Conservation (phyloP, 2,329 filamentous ascomycete species). For the Botrytis byssoidea region DNA sequence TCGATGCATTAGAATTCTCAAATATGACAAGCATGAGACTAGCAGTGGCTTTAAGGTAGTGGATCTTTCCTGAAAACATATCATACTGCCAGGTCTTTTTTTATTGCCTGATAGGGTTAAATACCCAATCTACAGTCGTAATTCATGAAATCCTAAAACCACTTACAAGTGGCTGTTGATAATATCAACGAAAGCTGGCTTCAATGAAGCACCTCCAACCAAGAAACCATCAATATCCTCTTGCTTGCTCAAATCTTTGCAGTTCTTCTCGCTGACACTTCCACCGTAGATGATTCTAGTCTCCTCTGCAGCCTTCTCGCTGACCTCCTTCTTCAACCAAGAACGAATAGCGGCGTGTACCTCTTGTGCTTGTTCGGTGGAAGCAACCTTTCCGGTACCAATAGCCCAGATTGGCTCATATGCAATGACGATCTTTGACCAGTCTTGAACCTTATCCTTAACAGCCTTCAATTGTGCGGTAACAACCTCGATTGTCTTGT, state of each 20-base stretch:
- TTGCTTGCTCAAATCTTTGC: conserved; percentile 86
- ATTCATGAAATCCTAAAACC: conserved; percentile 23
- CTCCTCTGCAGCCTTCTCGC: conserved; percentile 72
- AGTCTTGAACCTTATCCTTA: conserved; percentile 75
- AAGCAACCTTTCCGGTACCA: conserved; percentile 91
- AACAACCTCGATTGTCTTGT: conserved; percentile 82
- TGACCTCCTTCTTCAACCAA: conserved; percentile 80
- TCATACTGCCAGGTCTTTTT: conserved; percentile 4
- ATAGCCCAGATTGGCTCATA: conserved; percentile 99
- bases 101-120: background rate
- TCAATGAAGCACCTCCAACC: conserved; percentile 92
- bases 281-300: conserved; percentile 96
- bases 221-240: conserved; percentile 97
- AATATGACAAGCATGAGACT: background rate
- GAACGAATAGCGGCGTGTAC: conserved; percentile 88
- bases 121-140: conserved; percentile 26
- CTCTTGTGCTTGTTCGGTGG: conserved; percentile 86
- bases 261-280: conserved; percentile 98
- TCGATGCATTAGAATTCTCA: background rate
- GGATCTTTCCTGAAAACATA: background rate
- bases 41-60: background rate
- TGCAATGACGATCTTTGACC: conserved; percentile 91
- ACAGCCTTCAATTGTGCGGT: conserved; percentile 83
- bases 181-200: conserved; percentile 82
- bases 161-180: conserved; percentile 56